Base-by-base conservation (phyloP, 768 basidiomycete species). In the Sistotremastrum suecicum region DNA sequence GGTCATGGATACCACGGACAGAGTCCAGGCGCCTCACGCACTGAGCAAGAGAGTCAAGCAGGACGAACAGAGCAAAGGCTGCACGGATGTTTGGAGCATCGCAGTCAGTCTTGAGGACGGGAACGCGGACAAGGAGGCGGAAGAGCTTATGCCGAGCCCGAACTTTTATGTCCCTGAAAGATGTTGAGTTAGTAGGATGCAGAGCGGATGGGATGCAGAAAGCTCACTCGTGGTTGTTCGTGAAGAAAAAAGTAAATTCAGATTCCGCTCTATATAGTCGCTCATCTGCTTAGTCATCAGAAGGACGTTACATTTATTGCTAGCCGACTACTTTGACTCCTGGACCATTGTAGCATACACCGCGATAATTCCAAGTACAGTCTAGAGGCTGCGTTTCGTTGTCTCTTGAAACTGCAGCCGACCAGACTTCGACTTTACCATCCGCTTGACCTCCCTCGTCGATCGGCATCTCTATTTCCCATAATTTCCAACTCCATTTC, bases 111-210 rank as follows among this genome's bases (percentile, higher is more conserved):
- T 56, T 41, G 56, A 51, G 51, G 54, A 57, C 56, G 56, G 56
- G 55, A 56, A 89, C 86, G 86, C 86, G 86, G 81, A 75, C 84
- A 75, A 77, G 83, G 77, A 86, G 75, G 74, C 78, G 80, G 79
- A 74, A 71, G 64, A 73, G 75, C 76, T 80, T 69, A 65, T 60
- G 65, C 80, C 84, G 60, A 72, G 86, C 75, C 82, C 86, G 86
- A 89, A 88, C 86, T 89, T 84, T 83, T 75, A 60, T 77, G 85
- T 88, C 83, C 78, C 72, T 20, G 2, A 2, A 20, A 20, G 20
- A 20, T 20, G 20, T 20, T 20, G 20, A 20, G 20, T 20, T 20
- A 20, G 20, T 20, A 20, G 1, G 20, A 20, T 20, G 20, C 20
- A 20, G 20, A 20, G 20, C 1, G 20, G 20, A 20, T 20, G 20